A percentile compares a stretch with the other conserved stretches of the same genome.
Conservation (phyloP, 768 basidiomycete genomes). For the Asterophora parasitica region DNA sequence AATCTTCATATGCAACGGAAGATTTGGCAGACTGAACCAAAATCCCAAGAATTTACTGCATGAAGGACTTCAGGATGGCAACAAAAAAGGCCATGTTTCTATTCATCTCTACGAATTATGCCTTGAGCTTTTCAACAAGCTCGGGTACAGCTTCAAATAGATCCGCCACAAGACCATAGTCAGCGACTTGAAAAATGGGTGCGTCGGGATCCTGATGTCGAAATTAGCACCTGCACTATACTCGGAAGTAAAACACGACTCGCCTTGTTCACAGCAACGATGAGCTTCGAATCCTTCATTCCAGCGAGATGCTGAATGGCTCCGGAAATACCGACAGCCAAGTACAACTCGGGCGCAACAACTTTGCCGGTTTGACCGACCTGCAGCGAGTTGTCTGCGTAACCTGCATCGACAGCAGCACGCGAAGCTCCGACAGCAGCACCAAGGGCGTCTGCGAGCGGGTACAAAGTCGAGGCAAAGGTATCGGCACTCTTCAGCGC, state of each 20-base stretch:
- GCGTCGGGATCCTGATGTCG: slow-evolving; percentile 81
- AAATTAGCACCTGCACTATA: slow-evolving; percentile 7
- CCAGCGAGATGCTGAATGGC: slow-evolving; percentile 99
- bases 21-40: too few species aligned
- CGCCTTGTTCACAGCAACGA: slow-evolving; percentile 97
- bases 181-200: slow-evolving; percentile 98
- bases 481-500: slow-evolving; percentile 93
- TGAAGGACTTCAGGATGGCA: too few species aligned
- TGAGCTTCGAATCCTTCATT: slow-evolving; percentile 99
- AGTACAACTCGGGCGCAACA: slow-evolving; percentile 93
- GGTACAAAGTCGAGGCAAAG: slow-evolving; percentile 82
- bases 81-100: background rate
- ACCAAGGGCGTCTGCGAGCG: slow-evolving; percentile 87
- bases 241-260: slow-evolving; percentile 9
- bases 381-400: slow-evolving; percentile 95
- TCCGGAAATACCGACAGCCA: slow-evolving; percentile 95
- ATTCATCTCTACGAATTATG: slow-evolving; percentile 11
- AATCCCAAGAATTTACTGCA: too few species aligned
- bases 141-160: slow-evolving; percentile 90
- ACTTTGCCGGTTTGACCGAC: slow-evolving; percentile 99
- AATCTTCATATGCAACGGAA: too few species aligned
- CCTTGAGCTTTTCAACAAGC: slow-evolving; percentile 81
- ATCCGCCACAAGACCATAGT: slow-evolving; percentile 91
- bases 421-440: slow-evolving; percentile 98
- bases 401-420: slow-evolving; percentile 97